Evolutionary conservation across 2,329 filamentous ascomycete genomes (phyloP), one percentile per base, ranked within the genome.

Genomic region (Xylariales sp.): DNA sequence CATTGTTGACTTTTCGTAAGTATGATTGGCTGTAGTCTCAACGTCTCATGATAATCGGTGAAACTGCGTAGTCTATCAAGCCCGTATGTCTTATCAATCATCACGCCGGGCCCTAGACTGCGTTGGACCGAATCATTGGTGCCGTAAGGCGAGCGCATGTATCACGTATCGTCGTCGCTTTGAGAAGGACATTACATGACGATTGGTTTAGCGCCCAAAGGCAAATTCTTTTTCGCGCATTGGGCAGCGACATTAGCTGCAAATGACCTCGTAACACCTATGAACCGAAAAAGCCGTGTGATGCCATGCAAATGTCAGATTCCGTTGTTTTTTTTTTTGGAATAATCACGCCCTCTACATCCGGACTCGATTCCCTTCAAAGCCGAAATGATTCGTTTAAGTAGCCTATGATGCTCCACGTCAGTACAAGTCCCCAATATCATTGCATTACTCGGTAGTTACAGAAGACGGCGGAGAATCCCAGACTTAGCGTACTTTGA

Each of bases 401-500:
- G 23, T 23, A 23, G 74, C 74, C 74, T 76, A 32, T 23, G 6
- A 34, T 7, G 23, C 28, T 3, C 8, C 28, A 30, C 32, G 57
- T 70, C 49, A 70, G 66, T 57, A 64, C 7, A 16, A 1, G 18
- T 59, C 30, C 14, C 10, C 1, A 14, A n/a, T 23, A 23, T 32
- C 43, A 41, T 16, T 16, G 64, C 30, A 16, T 45, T 50, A 30
- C 9, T 16, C 45, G 23, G 53, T 32, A 18, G 10, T 54, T 28
- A 48, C 49, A 49, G 9, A 4, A 34, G 30, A 46, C 28, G 23
- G 5, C 1, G 23, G n/a, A 63, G 4, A 39, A 23, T 23, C 14
- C 23, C 6, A 34, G 48, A 34, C 45, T 62, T 57, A 66, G 75
- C 84, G 76, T 88, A 94, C 96, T 95, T 98, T 99, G 85, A 99